phyloP scores from a whole-genome alignment of 441 rosid species.

The Mallotus japonicus region DNA sequence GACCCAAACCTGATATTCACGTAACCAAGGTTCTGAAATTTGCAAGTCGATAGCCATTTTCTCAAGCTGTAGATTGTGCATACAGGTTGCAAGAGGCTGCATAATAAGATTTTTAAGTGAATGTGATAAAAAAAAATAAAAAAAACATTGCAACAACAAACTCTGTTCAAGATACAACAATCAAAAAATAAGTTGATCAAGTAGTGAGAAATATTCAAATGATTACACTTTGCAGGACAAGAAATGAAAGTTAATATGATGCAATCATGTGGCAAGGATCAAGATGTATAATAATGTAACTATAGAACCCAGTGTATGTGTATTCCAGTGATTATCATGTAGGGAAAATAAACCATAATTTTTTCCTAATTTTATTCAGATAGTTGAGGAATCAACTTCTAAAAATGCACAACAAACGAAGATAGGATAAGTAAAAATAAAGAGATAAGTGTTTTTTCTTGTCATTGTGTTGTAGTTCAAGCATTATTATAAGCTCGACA shows the following conservation, averaged over 20 bases:
- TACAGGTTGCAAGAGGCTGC: conserved; percentile 89
- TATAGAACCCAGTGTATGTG: not conserved
- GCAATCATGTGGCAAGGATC: not conserved
- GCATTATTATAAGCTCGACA: not conserved
- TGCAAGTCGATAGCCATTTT: conserved; percentile 84
- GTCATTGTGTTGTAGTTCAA: not conserved
- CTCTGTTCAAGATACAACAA: not conserved
- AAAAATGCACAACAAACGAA: not conserved
- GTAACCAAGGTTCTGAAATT: conserved; percentile 93
- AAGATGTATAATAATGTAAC: not conserved
- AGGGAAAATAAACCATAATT: not conserved
- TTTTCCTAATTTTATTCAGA: not conserved
- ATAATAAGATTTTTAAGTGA: not conserved
- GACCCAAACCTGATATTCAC: conserved; percentile 71
- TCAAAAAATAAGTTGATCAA: not conserved
- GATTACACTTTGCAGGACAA: not conserved
- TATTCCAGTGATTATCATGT: not conserved
- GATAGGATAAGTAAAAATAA: not conserved
- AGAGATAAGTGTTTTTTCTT: not conserved
- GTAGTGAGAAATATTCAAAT: too few species aligned
- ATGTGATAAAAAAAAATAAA: too few species aligned
- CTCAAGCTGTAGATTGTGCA: conserved; percentile 74
- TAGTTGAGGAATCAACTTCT: not conserved
- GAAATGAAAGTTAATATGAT: not conserved
- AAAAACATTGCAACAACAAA: not conserved